Evolutionary conservation across 345 rosid species (phyloP).

Genomic region (Abelmoschus esculentus): DNA sequence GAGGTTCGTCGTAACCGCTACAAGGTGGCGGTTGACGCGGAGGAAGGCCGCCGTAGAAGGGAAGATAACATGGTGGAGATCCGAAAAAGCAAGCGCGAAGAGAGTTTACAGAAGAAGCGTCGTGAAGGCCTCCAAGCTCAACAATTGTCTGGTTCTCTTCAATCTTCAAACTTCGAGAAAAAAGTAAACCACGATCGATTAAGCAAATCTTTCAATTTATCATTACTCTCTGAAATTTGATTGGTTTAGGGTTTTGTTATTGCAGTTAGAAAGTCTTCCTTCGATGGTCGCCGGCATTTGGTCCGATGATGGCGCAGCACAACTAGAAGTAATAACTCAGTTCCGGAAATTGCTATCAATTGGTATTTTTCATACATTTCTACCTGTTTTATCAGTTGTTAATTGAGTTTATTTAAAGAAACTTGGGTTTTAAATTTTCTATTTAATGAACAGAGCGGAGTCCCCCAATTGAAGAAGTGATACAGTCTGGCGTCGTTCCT

Average conservation of each 20-base stretch:
- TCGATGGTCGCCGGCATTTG: constrained; percentile 62
- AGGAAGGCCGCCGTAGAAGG: constrained; percentile 80
- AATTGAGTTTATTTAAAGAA: not conserved
- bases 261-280: constrained; percentile 70
- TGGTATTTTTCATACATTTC: constrained; percentile 29
- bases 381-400: not conserved
- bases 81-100: constrained; percentile 83
- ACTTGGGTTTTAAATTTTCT: not conserved
- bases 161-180: constrained; percentile 40
- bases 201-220: not conserved
- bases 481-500: constrained; percentile 69
- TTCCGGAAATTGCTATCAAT: constrained; percentile 77
- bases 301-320: constrained; percentile 44
- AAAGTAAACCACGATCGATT: constrained; percentile 30
- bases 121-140: constrained; percentile 71
- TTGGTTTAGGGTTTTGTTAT: not conserved
- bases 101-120: constrained; percentile 84
- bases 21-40: constrained; percentile 85
- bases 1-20: constrained; percentile 72
- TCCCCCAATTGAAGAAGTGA: constrained; percentile 84
- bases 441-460: constrained; percentile 43
- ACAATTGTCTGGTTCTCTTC: constrained; percentile 34
- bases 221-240: not conserved
- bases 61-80: constrained; percentile 98
- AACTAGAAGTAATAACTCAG: constrained; percentile 77